Evolutionary conservation across 73 alveolate species (phyloP).

Genomic region (Symbiodinium pilosum): DNA sequence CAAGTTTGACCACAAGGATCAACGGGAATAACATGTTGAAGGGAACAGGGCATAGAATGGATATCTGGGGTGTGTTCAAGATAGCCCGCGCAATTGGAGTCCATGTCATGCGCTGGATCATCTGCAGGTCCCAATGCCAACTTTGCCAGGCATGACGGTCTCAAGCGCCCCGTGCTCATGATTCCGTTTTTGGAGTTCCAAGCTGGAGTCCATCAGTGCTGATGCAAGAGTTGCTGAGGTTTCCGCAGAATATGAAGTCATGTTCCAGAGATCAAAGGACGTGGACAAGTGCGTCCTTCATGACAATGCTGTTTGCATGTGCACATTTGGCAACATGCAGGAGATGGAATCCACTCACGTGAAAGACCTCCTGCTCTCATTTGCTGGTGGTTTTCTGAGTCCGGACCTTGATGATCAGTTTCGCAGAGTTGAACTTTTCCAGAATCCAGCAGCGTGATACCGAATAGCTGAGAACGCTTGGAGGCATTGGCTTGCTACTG

Average conservation of each 20-base stretch:
- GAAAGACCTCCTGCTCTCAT: constrained; percentile 44
- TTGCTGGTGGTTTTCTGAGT: constrained; percentile 84
- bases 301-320: too few species aligned
- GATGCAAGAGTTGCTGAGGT: not conserved
- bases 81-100: too few species aligned
- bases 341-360: constrained; percentile 11
- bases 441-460: not conserved
- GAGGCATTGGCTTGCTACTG: not conserved
- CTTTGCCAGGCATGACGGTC: constrained; percentile 16
- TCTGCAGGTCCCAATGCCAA: not conserved
- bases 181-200: too few species aligned
- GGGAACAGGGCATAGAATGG: too few species aligned
- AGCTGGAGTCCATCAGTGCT: too few species aligned
- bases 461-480: not conserved
- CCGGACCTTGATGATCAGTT: not conserved
- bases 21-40: too few species aligned
- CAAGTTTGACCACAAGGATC: too few species aligned
- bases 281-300: not conserved
- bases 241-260: not conserved
- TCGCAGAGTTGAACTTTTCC: not conserved
- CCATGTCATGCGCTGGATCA: too few species aligned
- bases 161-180: not conserved
- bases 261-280: not conserved
- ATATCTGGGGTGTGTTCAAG: too few species aligned
- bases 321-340: not conserved